Evolutionary conservation across 306 rosid species (phyloP), one percentile per base, ranked within the genome.

Genomic region (Elaeagnus macrophylla): DNA sequence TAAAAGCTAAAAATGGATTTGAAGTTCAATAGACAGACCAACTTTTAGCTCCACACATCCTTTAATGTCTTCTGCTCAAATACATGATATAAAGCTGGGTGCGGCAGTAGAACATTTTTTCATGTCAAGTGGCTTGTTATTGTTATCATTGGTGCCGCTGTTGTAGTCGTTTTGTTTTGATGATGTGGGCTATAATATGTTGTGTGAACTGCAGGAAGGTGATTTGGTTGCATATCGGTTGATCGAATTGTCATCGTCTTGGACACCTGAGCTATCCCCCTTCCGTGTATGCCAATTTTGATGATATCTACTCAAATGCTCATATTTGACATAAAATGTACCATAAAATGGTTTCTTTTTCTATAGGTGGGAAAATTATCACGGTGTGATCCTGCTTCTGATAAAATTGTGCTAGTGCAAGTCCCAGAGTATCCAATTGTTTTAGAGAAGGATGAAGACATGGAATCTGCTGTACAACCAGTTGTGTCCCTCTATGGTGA

Each of bases 221-320:
- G 82, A 82, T 66, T 64, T 72, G 60, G 69, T 93, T 70, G 96
- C 95, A 3, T 93, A 93, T 77, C 81, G 93, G 40, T 78, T 93
- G 77, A 61, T 93, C 56, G 99, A 93, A 61, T 70, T 93, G 64
- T 79, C 99, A 67, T 40, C 73, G n/a, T 73, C 94, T 52, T 87
- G 96, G 96, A 79, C 96, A 18, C 99, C 99, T 6, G 96, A 87
- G 78, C 53, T 84, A 14, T 84, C 89, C 70, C 66, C 95, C 67
- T 93, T 77, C 73, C 85, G 99, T 60, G 99, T 93, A 84, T 39
- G 35, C 38, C 66, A 56, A 43, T 59, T 54, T 62, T 62, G 14
- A 66, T 37, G 70, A 54, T 72, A 55, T 62, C 42, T 51, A 48
- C 46, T 47, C 49, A 49, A 46, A 3, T 47, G 59, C 42, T 56